Evolutionary conservation across 768 basidiomycete genomes (phyloP).

Genomic region (Hericium erinaceus): DNA sequence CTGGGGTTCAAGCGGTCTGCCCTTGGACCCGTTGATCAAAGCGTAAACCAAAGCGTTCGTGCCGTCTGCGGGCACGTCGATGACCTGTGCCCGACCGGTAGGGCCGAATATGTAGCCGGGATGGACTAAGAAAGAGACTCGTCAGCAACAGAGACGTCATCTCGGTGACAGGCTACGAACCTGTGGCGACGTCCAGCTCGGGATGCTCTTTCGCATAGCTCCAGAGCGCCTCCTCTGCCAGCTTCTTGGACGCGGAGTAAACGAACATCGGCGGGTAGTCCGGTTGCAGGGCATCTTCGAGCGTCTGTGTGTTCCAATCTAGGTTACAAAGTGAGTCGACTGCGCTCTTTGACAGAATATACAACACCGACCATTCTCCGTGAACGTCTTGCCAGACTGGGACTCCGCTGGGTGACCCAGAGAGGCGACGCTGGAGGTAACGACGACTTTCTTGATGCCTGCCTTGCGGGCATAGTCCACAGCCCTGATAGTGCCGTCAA

Average conservation of each 20-base stretch:
- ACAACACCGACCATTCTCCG: background rate
- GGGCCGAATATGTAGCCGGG: slow-evolving; percentile 23
- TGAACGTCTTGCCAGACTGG: background rate
- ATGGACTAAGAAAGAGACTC: slow-evolving; percentile 11
- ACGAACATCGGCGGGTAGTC: slow-evolving; percentile 15
- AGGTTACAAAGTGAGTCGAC: background rate
- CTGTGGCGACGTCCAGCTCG: slow-evolving; percentile 17
- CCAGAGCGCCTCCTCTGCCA: slow-evolving; percentile 19
- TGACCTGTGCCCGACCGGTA: slow-evolving; percentile 11
- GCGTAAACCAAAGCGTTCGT: slow-evolving; percentile 19
- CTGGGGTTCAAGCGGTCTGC: slow-evolving; percentile 10
- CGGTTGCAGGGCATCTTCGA: slow-evolving; percentile 21
- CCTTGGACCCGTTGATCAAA: slow-evolving; percentile 14
- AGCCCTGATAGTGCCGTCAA: slow-evolving; percentile 8
- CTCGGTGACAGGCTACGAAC: background rate
- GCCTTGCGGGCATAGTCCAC: slow-evolving; percentile 3
- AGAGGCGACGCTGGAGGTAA: slow-evolving; percentile 6
- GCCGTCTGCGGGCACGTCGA: slow-evolving; percentile 8
- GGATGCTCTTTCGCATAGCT: slow-evolving; percentile 18
- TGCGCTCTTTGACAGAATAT: background rate
- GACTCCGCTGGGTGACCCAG: background rate
- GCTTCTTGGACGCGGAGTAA: slow-evolving; percentile 30
- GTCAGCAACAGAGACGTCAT: no score
- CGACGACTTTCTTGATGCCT: slow-evolving; percentile 1
- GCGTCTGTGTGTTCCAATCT: slow-evolving; percentile 28